Base-by-base conservation (phyloP, 495 filamentous ascomycete species). In the Physcia stellaris region DNA sequence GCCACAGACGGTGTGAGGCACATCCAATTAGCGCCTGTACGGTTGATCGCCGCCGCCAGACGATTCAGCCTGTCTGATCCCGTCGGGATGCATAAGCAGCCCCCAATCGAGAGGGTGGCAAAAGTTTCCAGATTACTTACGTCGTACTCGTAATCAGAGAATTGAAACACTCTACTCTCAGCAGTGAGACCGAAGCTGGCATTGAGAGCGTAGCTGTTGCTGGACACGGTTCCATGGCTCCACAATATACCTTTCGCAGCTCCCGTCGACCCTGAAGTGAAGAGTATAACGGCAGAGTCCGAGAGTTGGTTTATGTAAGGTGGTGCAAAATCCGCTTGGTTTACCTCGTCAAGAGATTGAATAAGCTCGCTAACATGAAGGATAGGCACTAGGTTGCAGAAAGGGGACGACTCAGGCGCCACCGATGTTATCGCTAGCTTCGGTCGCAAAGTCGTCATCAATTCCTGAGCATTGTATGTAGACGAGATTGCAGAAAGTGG, bases 191-290 rank as follows among this genome's bases (percentile, higher is more conserved):
- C 46, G 9, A 77, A 51, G 0, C 60, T 58, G 2, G 34, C 35
- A 21, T 35, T 43, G 38, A 46, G 39, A 22, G 42, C 37, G 13
- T 37, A 36, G 13, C 48, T 42, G 22, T 42, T 39, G 0, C 46
- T 42, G 1, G 37, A 37, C 9, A 55, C 40, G 1, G 43, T 31
- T 32, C 63, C 57, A 41, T 78, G 73, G 3, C 79, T 80, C 27
- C 88, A 64, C 20, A 77, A 62, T 7, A 85, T 73, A 16, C 78
- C 78, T 47, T 87, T 85, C 0, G 78, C 80, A 2, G 59, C 54
- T 0, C 80, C 79, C 0, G 74, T 80, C 21, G 66, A 77, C 2
- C 78, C 79, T 23, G 70, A 76, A 0, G 78, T 81, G 49, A 73
- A 83, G 10, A 83, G 70, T 2, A 73, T 58, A 53, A 80, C 64